phyloP scores from a whole-genome alignment of 78 protist genomes.

The Dictyostelium intermedium region DNA sequence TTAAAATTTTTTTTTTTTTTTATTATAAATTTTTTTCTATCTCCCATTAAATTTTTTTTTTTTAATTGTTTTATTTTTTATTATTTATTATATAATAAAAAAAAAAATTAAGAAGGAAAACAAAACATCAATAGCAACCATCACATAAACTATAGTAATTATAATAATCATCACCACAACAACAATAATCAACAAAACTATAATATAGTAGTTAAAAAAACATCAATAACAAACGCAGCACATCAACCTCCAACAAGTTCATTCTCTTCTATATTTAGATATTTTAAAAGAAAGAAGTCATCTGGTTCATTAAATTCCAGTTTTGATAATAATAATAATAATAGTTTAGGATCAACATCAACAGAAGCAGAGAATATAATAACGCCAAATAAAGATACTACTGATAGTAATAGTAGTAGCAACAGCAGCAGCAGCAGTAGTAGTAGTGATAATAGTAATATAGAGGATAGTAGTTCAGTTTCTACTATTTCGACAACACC shows the following conservation, averaged over 20 bases:
- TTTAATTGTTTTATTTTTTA: too few species aligned
- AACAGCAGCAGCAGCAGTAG: not conserved
- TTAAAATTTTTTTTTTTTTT: too few species aligned
- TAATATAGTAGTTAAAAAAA: not conserved
- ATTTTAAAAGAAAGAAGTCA: not conserved
- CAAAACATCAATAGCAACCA: not conserved
- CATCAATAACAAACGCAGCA: not conserved
- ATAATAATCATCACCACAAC: not conserved
- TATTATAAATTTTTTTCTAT: too few species aligned
- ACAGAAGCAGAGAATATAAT: not conserved
- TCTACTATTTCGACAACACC: not conserved
- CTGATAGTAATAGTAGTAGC: not conserved
- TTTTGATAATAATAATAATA: not conserved
- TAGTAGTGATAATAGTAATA: not conserved
- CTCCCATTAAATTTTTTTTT: not conserved
- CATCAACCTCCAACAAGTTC: not conserved
- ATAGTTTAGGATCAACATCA: not conserved
- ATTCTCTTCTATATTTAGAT: not conserved
- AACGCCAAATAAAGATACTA: too few species aligned
- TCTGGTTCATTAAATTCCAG: not conserved
- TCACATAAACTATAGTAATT: not conserved
- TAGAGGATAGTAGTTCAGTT: not conserved
- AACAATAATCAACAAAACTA: not conserved
- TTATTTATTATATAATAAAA: too few species aligned
- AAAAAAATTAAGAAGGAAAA: not conserved